Evolutionary conservation across 148 eudicot species (phyloP).

Genomic region (Nyssa sinensis): DNA sequence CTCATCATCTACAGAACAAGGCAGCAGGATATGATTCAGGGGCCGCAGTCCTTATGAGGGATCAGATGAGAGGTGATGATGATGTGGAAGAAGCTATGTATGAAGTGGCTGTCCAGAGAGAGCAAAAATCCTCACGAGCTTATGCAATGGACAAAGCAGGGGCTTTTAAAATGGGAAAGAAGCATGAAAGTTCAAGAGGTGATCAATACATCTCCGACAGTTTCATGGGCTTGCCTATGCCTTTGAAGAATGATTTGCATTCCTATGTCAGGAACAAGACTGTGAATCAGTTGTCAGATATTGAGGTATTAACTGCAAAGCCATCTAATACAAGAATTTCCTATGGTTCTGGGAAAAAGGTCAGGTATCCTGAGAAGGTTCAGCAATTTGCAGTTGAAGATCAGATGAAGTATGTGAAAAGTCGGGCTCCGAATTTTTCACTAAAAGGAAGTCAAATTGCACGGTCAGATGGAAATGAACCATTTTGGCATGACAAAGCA

Average conservation of each 20-base stretch:
- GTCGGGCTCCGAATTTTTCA: conserved; percentile 32
- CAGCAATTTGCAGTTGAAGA: conserved; percentile 31
- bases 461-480: conserved; percentile 33
- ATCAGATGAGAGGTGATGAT: conserved; percentile 35
- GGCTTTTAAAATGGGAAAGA: conserved; percentile 41
- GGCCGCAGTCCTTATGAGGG: conserved; percentile 23
- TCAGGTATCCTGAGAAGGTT: conserved; percentile 29
- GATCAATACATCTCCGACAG: conserved; percentile 31
- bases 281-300: conserved; percentile 69
- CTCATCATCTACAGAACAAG: conserved; percentile 27
- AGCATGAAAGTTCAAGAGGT: conserved; percentile 33
- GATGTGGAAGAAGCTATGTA: conserved; percentile 36
- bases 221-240: conserved; percentile 30
- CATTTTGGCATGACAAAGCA: conserved; percentile 35
- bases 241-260: conserved; percentile 30
- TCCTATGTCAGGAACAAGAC: conserved; percentile 42
- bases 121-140: conserved; percentile 29
- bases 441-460: conserved; percentile 36
- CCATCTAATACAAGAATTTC: conserved; percentile 46
- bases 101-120: conserved; percentile 42
- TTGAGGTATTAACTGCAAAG: conserved; percentile 58
- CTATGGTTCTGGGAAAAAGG: conserved; percentile 38
- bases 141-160: conserved; percentile 34
- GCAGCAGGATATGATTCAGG: conserved; percentile 35
- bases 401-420: conserved; percentile 38